Conservation (phyloP, 1,284 basidiomycete genomes). For the Ceratobasidium sp. region DNA sequence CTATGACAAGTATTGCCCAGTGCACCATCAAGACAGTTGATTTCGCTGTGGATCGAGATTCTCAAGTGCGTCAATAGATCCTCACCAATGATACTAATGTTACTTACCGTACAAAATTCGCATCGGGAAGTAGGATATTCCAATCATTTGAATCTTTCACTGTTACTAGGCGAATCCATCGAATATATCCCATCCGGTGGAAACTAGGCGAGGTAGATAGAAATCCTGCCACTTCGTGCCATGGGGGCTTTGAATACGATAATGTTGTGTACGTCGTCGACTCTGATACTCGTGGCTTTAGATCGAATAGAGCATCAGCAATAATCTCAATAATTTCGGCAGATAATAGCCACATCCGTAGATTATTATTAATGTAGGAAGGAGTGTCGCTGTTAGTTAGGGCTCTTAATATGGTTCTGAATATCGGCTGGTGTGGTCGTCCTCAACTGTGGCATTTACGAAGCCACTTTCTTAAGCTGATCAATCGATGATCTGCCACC, state of each 20-base stretch:
- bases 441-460: too few relatives aligned
- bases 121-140: neutral
- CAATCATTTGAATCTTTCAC: neutral
- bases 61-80: neutral
- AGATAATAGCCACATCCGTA: too few relatives aligned
- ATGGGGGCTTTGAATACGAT: neutral
- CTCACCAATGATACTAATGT: neutral
- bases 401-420: too few relatives aligned
- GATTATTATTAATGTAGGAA: too few relatives aligned
- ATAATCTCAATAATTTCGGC: too few relatives aligned
- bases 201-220: neutral
- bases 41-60: constrained; percentile 1
- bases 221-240: neutral
- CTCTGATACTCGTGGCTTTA: neutral
- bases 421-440: too few relatives aligned
- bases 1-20: neutral
- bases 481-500: too few relatives aligned
- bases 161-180: neutral
- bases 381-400: too few relatives aligned
- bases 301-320: neutral
- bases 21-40: neutral
- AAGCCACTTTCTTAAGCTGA: too few relatives aligned
- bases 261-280: neutral
- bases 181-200: neutral
- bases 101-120: neutral